Conservation (phyloP, 83 land plant species). For the Larix sibirica region DNA sequence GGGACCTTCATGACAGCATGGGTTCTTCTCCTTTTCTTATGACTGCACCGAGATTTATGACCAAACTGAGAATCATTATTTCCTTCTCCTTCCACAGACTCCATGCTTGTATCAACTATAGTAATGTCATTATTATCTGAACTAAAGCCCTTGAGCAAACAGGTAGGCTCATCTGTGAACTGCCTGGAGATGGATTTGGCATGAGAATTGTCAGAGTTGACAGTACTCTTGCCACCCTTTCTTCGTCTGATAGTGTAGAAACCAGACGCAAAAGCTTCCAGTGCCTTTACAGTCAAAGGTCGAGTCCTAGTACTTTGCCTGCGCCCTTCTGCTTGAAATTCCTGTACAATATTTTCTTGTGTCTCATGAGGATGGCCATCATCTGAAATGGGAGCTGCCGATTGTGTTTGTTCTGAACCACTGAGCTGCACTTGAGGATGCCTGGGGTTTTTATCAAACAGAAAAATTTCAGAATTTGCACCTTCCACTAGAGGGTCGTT, state of each 20-base stretch:
- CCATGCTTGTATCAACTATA: slow-evolving; percentile 18
- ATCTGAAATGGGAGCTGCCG: background rate
- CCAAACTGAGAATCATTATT: background rate
- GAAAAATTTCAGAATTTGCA: background rate
- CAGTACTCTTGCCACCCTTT: slow-evolving; percentile 19
- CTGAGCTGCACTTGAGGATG: background rate
- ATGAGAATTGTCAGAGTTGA: background rate
- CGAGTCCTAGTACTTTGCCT: slow-evolving; percentile 70
- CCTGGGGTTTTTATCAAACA: background rate
- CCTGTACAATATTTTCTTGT: slow-evolving; percentile 12
- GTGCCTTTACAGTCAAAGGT: slow-evolving; percentile 49
- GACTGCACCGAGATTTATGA: background rate
- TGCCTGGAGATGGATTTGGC: background rate
- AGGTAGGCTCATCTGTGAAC: background rate
- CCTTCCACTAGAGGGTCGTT: background rate
- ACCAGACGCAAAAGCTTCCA: slow-evolving; percentile 62
- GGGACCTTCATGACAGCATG: slow-evolving; percentile 16
- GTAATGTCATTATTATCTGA: slow-evolving; percentile 14
- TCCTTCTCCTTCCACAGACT: slow-evolving; percentile 13
- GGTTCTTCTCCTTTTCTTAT: slow-evolving; percentile 15
- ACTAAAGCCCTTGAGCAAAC: slow-evolving; percentile 5
- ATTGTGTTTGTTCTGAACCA: background rate
- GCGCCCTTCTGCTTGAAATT: slow-evolving; percentile 16
- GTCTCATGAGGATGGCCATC: slow-evolving; percentile 1
- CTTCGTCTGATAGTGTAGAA: slow-evolving; percentile 23